Evolutionary conservation across 2,329 filamentous ascomycete genomes (phyloP).

Genomic region (Penicillium brevicompactum): DNA sequence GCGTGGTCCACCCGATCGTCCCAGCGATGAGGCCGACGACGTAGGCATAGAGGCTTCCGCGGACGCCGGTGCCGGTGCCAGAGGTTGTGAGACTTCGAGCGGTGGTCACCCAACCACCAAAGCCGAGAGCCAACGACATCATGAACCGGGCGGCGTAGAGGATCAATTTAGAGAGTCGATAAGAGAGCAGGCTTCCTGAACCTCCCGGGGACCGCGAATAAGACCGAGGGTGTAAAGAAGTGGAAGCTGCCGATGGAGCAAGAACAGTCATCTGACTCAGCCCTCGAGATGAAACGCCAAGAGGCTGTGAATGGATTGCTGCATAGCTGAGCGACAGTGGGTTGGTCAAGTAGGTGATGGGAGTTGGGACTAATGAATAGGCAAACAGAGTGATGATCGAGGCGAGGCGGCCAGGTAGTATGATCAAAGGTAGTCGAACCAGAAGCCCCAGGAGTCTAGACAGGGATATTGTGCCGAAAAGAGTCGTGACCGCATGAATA

Average conservation of each 20-base stretch:
- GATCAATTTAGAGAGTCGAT: conserved; percentile 86
- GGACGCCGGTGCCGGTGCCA: conserved; percentile 49
- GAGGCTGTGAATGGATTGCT: conserved; percentile 85
- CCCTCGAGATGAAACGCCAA: conserved; percentile 75
- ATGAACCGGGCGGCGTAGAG: conserved; percentile 88
- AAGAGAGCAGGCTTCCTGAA: conserved; percentile 70
- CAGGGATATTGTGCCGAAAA: conserved; percentile 90
- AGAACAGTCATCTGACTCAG: conserved; percentile 82
- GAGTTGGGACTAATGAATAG: conserved; percentile 80
- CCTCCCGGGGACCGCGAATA: conserved; percentile 45
- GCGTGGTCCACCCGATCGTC: conserved; percentile 90
- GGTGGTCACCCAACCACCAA: conserved; percentile 95
- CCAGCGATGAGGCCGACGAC: conserved; percentile 89
- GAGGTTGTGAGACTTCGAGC: conserved; percentile 73
- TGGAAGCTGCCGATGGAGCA: conserved; percentile 67
- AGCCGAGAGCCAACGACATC: conserved; percentile 86
- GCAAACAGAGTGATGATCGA: conserved; percentile 70
- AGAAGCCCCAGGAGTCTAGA: conserved; percentile 79
- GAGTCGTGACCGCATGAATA: conserved; percentile 76
- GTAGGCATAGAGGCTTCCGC: conserved; percentile 90
- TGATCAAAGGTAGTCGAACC: conserved; percentile 79
- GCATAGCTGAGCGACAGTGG: conserved; percentile 90
- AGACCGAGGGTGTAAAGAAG: conserved; percentile 55
- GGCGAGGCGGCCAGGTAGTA: conserved; percentile 76
- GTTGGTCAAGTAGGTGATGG: conserved; percentile 83